Evolutionary conservation across 768 basidiomycete species (phyloP), one percentile per base, ranked within the genome.

Genomic region (Clathrus columnatus): DNA sequence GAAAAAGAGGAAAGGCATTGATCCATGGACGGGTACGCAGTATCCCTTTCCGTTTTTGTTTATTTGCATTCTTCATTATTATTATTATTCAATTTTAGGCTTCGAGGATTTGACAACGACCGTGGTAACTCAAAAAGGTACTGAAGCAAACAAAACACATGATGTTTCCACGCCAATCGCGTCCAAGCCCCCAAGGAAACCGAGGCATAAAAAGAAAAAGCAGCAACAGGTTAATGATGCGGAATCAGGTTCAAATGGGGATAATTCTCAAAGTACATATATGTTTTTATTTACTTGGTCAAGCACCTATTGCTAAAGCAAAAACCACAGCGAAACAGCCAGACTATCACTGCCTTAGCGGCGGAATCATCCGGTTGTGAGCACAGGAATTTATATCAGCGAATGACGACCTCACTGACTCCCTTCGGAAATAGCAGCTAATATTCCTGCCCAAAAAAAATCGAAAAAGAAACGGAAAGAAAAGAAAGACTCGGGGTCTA

Each of bases 201-300:
- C 51, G 3, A 54, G 48, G 20, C 56, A 62, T 8, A 64, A 62
- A 41, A 73, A 49, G 32, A 74, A 53, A 69, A 68, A 5, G 74
- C 74, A 47, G 65, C 63, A 8, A 74, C 75, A 41, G 51, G 51
- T 18, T 30, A 16, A 44, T 17, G 23, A 41, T 16, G 50, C 11
- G 49, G 67, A 62, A 11, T 65, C 48, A 5, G 61, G 58, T 27
- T n/a, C 11, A 44, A 43, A 21, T 7, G 16, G 57, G 59, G 24
- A 63, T 62, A 55, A 81, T 78, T 64, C 76, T 79, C 27, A 75
- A 76, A 65, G 73, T 83, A 61, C 73, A 75, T 26, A 68, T 67
- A 0, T 63, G 84, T 26, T 85, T 87, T 61, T 77, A 81, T 56
- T 85, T 87, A 82, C 69, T 66, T 65, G 61, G 11, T 14, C 27